Conservation (phyloP, 495 filamentous ascomycete species). For the Jackrogersella minutella region DNA sequence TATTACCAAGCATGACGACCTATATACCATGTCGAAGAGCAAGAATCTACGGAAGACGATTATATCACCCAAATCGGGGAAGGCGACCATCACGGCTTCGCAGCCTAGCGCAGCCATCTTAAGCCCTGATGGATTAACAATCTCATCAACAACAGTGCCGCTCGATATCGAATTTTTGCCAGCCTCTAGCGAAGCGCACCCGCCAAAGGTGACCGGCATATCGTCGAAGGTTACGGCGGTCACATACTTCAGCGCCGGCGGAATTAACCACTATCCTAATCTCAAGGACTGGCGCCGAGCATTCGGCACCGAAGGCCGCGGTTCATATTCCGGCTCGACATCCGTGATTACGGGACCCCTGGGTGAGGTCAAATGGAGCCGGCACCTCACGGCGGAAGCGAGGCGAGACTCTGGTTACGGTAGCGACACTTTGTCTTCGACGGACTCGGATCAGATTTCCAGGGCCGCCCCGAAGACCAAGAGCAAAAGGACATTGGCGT, state of each 20-base stretch:
- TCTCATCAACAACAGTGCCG: constrained; percentile 66
- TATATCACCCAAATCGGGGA: constrained; percentile 79
- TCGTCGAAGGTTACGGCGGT: constrained; percentile 73
- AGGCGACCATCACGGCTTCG: constrained; percentile 70
- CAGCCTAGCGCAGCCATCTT: constrained; percentile 78
- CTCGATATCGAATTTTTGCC: constrained; percentile 80
- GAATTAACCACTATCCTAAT: constrained; percentile 63
- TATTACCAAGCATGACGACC: constrained; percentile 62
- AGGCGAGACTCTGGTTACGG: constrained; percentile 70
- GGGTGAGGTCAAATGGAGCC: constrained; percentile 70
- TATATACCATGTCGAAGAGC: constrained; percentile 74
- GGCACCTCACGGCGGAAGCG: constrained; percentile 49
- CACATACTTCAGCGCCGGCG: constrained; percentile 72
- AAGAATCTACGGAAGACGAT: constrained; percentile 81
- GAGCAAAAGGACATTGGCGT: not conserved
- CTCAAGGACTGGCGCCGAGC: constrained; percentile 56
- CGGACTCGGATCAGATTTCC: constrained; percentile 31
- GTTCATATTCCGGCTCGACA: constrained; percentile 70
- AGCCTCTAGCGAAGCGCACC: constrained; percentile 59
- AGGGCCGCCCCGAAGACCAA: constrained; percentile 10
- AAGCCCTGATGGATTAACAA: constrained; percentile 52
- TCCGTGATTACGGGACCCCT: constrained; percentile 72
- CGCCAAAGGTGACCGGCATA: constrained; percentile 73
- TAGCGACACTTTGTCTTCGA: constrained; percentile 35
- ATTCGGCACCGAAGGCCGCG: constrained; percentile 60